A percentile compares a stretch with the other conserved stretches of the same genome.
Evolutionary conservation across 2,329 filamentous ascomycete species (phyloP).

Genomic region (Epichloe coenophiala): DNA sequence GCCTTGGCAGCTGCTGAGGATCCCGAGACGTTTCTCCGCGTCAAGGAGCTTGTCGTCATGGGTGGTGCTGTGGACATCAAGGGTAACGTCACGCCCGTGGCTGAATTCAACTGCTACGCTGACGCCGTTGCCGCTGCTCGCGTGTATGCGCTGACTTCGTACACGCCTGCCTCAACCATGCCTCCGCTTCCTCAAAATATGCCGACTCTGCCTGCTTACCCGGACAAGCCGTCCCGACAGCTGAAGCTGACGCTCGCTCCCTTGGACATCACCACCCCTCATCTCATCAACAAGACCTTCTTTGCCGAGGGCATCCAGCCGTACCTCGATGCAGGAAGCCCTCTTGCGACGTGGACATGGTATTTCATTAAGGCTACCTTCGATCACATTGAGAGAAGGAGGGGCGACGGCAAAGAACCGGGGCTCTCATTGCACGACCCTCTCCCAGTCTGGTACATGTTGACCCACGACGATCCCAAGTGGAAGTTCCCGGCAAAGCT

Average conservation of each 20-base stretch:
- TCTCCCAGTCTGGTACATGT: conserved; percentile 64
- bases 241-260: conserved; percentile 61
- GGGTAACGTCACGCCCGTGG: conserved; percentile 75
- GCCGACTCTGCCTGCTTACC: conserved; percentile 46
- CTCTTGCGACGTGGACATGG: conserved; percentile 59
- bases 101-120: conserved; percentile 93
- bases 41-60: conserved; percentile 91
- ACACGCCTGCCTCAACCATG: conserved; percentile 64
- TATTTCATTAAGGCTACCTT: conserved; percentile 63
- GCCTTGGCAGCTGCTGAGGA: conserved; percentile 81
- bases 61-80: conserved; percentile 68
- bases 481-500: conserved; percentile 45
- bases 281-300: conserved; percentile 47
- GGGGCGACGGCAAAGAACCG: conserved; percentile 42
- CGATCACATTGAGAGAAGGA: conserved; percentile 50
- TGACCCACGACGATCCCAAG: conserved; percentile 43
- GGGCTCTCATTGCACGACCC: conserved; percentile 64
- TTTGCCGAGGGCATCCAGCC: conserved; percentile 44
- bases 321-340: conserved; percentile 48
- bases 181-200: conserved; percentile 47
- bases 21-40: conserved; percentile 74
- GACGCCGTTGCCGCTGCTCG: conserved; percentile 68
- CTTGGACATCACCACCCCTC: conserved; percentile 62
- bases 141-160: conserved; percentile 65
- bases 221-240: conserved; percentile 43